Evolutionary conservation across 2,329 filamentous ascomycete species (phyloP).

Genomic region (Penicillium vulpinum): DNA sequence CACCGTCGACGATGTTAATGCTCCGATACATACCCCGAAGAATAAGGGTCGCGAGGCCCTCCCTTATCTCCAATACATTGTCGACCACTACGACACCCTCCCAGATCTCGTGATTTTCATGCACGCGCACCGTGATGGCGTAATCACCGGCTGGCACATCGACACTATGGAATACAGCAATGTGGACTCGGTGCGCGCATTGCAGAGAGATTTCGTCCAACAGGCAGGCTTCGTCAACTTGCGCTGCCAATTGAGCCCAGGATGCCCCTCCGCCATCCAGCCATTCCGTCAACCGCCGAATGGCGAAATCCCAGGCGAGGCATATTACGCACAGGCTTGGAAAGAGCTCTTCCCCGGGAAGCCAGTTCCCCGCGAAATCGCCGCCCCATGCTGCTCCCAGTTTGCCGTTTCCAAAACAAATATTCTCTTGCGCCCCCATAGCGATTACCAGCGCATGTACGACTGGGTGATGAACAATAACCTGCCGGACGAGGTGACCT

Average conservation of each 20-base stretch:
- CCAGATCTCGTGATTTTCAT: slow-evolving; percentile 57
- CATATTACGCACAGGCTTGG: slow-evolving; percentile 33
- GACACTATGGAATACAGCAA: slow-evolving; percentile 58
- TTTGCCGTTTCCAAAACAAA: slow-evolving; percentile 59
- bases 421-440: slow-evolving; percentile 49
- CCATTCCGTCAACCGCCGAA: slow-evolving; percentile 25
- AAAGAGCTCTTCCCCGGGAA: slow-evolving; percentile 23
- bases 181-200: slow-evolving; percentile 51
- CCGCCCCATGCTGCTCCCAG: slow-evolving; percentile 62
- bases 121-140: slow-evolving; percentile 55
- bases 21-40: slow-evolving; percentile 32
- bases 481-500: slow-evolving; percentile 55
- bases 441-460: slow-evolving; percentile 57
- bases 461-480: slow-evolving; percentile 59
- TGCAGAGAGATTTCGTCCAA: slow-evolving; percentile 53
- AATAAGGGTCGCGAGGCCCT: slow-evolving; percentile 50
- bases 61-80: slow-evolving; percentile 49
- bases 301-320: slow-evolving; percentile 27
- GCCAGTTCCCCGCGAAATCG: slow-evolving; percentile 50
- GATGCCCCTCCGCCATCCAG: slow-evolving; percentile 33
- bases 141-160: slow-evolving; percentile 55
- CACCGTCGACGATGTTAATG: slow-evolving; percentile 40
- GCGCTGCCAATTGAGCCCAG: slow-evolving; percentile 48
- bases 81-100: slow-evolving; percentile 49
- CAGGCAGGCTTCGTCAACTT: slow-evolving; percentile 60